Evolutionary conservation across 345 rosid species (phyloP).

Genomic region (Carallia brachiata): DNA sequence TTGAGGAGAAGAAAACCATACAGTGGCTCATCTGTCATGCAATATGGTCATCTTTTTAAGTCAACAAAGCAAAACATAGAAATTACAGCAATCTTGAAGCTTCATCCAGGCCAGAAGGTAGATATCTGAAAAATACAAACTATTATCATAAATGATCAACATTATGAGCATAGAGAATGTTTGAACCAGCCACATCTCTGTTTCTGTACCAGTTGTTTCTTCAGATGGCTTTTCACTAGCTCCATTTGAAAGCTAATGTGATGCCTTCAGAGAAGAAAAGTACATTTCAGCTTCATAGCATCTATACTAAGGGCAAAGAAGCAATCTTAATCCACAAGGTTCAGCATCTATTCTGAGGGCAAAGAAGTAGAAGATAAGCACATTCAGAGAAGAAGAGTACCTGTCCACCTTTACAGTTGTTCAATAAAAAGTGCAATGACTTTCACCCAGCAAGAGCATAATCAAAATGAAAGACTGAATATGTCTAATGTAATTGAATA

Average conservation of each 20-base stretch:
- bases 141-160: too few species aligned
- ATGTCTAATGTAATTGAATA: too few species aligned
- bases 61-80: not conserved
- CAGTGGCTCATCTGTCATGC: not conserved
- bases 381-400: slow-evolving; percentile 22
- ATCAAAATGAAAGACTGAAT: too few species aligned
- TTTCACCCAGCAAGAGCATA: too few species aligned
- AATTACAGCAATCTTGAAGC: not conserved
- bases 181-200: slow-evolving; percentile 48
- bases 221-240: slow-evolving; percentile 33
- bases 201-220: slow-evolving; percentile 37
- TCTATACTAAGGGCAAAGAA: too few species aligned
- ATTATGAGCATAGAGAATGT: not conserved
- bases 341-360: slow-evolving; percentile 92
- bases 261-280: slow-evolving; percentile 18
- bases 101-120: not conserved
- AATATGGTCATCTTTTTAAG: not conserved
- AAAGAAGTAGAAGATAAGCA: slow-evolving; percentile 33
- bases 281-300: too few species aligned
- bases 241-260: slow-evolving; percentile 32
- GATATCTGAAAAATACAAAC: not conserved
- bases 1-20: not conserved
- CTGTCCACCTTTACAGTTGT: not conserved
- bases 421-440: not conserved
- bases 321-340: slow-evolving; percentile 40